Evolutionary conservation across 2,329 filamentous ascomycete species (phyloP).

Genomic region (Torrubiella hemipterigena): DNA sequence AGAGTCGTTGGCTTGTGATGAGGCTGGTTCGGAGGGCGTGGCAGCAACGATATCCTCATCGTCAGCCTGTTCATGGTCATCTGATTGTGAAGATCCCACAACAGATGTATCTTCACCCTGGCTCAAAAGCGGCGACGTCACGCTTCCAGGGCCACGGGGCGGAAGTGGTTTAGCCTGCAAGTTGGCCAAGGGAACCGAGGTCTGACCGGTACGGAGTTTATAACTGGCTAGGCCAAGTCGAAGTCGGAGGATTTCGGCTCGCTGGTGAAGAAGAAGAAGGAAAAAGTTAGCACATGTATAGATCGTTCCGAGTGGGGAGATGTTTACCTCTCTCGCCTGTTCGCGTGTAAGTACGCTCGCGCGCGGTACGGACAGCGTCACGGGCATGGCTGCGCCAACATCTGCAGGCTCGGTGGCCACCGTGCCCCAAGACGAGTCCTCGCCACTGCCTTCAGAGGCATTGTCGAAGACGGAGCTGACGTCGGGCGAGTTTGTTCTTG

Average conservation of each 20-base stretch:
- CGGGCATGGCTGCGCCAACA: conserved; percentile 4
- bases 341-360: conserved; percentile 30
- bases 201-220: conserved; percentile 64
- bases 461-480: conserved; percentile 38
- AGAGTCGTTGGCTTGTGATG: no score
- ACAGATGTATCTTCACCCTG: no score
- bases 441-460: conserved; percentile 19
- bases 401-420: conserved; percentile 36
- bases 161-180: conserved; percentile 31
- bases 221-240: conserved; percentile 62
- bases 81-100: no score
- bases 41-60: no score
- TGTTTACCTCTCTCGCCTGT: conserved; percentile 36
- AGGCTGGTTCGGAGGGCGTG: no score
- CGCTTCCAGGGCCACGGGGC: no score
- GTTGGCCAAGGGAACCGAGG: conserved; percentile 49
- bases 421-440: conserved; percentile 36
- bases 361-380: conserved; percentile 1
- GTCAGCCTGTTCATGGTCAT: no score
- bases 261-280: conserved; percentile 23
- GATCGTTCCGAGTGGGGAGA: neutral
- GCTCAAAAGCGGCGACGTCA: no score
- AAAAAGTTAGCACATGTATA: neutral
- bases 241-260: conserved; percentile 53
- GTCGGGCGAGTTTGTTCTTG: conserved; percentile 24